phyloP scores from a whole-genome alignment of 192 early-diverging fungal genomes.

The Backusella westeae region DNA sequence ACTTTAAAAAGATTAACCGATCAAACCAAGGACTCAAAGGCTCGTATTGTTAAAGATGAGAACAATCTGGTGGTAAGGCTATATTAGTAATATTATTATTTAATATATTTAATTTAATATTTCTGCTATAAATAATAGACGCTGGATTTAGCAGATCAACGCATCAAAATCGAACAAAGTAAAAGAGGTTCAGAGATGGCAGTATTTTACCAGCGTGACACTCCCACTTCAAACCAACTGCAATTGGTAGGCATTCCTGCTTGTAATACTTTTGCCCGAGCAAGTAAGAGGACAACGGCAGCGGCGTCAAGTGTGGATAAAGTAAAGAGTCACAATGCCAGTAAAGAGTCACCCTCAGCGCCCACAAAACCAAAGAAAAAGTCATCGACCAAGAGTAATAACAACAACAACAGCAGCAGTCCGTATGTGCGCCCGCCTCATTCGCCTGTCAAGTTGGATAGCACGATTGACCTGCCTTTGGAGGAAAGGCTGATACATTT shows the following conservation, averaged over 20 bases:
- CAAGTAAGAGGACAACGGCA: not conserved
- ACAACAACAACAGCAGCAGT: not conserved
- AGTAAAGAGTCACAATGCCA: not conserved
- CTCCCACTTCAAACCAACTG: not conserved
- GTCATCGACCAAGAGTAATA: not conserved
- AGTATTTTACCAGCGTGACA: slow-evolving; percentile 4
- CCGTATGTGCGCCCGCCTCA: not conserved
- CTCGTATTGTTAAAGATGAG: slow-evolving; percentile 1
- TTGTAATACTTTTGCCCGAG: slow-evolving; percentile 2
- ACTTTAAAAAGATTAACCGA: slow-evolving; percentile 4
- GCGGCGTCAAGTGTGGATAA: not conserved
- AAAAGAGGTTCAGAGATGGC: slow-evolving; percentile 8
- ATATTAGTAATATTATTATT: too few relatives aligned
- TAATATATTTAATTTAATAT: too few relatives aligned
- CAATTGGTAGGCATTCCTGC: not conserved
- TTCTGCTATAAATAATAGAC: not conserved
- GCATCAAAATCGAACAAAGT: slow-evolving; percentile 1
- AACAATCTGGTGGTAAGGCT: not conserved
- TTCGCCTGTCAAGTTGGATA: not conserved
- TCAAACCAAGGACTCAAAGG: not conserved
- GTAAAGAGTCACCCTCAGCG: not conserved
- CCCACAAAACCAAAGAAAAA: not conserved
- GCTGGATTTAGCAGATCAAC: not conserved
- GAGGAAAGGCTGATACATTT: slow-evolving; percentile 18
- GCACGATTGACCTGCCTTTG: not conserved